phyloP scores from a whole-genome alignment of 1,139 yeast species.

The Saccharomycopsis hybrid region DNA sequence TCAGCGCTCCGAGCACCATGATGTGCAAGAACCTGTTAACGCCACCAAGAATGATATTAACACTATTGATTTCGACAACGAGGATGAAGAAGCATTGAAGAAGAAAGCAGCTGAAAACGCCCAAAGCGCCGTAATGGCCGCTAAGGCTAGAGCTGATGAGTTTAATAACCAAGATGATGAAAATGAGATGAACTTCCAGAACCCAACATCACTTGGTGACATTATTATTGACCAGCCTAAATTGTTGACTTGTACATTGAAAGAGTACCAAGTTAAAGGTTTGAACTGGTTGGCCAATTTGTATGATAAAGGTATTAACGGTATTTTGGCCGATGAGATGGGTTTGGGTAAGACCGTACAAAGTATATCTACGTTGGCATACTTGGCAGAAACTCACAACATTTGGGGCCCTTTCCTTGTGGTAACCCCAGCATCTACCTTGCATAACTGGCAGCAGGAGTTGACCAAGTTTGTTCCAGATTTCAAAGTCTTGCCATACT shows the following conservation, averaged over 20 bases:
- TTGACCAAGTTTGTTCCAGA: slow-evolving; percentile 89
- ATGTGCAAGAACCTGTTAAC: slow-evolving; percentile 34
- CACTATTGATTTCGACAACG: slow-evolving; percentile 79
- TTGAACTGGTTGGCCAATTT: slow-evolving; percentile 94
- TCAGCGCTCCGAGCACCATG: slow-evolving; percentile 28
- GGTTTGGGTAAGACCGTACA: slow-evolving; percentile 98
- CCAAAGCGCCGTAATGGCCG: slow-evolving; percentile 72
- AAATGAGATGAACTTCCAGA: slow-evolving; percentile 89
- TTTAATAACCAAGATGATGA: slow-evolving; percentile 48
- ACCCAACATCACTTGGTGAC: slow-evolving; percentile 91
- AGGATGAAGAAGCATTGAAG: slow-evolving; percentile 73
- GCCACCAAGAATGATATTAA: slow-evolving; percentile 49
- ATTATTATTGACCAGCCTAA: slow-evolving; percentile 82
- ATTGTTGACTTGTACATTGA: slow-evolving; percentile 80
- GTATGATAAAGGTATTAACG: slow-evolving; percentile 97
- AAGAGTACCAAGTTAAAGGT: slow-evolving; percentile 94
- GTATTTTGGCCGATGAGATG: slow-evolving; percentile 98
- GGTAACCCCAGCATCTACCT: slow-evolving; percentile 95
- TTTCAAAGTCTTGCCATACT: slow-evolving; percentile 91
- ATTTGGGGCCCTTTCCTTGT: slow-evolving; percentile 99
- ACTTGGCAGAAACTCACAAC: slow-evolving; percentile 89
- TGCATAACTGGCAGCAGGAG: slow-evolving; percentile 99
- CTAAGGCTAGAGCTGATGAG: slow-evolving; percentile 69
- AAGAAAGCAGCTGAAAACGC: slow-evolving; percentile 92
- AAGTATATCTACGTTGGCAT: slow-evolving; percentile 90